Conservation (phyloP, 176 grass and related monocot genomes). For the Rhynchospora breviuscula region DNA sequence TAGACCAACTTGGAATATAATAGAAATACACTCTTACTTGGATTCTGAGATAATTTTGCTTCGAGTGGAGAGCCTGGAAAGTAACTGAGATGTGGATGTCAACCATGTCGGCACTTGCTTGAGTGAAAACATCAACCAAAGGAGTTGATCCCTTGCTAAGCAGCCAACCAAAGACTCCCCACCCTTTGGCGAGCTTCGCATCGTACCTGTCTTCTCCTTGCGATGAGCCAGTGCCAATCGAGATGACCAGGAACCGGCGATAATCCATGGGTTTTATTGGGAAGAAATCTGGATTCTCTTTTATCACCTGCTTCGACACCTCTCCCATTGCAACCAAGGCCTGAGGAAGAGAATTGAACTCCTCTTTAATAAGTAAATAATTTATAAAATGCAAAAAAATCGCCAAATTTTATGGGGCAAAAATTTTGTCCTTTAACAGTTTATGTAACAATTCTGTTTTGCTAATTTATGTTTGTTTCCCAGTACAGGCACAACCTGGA, state of each 20-base stretch:
- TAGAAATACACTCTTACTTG: slow-evolving; percentile 36
- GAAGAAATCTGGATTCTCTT: slow-evolving; percentile 83
- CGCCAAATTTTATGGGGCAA: background rate
- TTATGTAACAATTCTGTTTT: background rate
- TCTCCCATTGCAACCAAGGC: slow-evolving; percentile 73
- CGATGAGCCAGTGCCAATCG: slow-evolving; percentile 66
- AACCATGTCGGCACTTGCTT: slow-evolving; percentile 80
- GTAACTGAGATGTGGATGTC: slow-evolving; percentile 70
- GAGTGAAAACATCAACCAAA: slow-evolving; percentile 74
- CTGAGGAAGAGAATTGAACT: slow-evolving; percentile 31
- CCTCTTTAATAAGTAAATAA: background rate
- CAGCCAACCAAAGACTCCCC: slow-evolving; percentile 72
- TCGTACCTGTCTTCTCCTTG: slow-evolving; percentile 45
- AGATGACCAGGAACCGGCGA: slow-evolving; percentile 66
- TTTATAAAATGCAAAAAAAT: background rate
- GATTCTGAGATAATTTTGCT: slow-evolving; percentile 79
- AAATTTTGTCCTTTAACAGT: background rate
- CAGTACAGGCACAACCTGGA: background rate
- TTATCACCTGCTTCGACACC: slow-evolving; percentile 71
- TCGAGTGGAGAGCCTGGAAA: slow-evolving; percentile 66
- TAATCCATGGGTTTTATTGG: slow-evolving; percentile 81
- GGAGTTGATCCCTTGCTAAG: slow-evolving; percentile 62
- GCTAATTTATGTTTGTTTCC: background rate
- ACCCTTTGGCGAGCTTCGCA: slow-evolving; percentile 51
- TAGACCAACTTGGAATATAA: background rate